Evolutionary conservation across 2,329 filamentous ascomycete genomes (phyloP).

Genomic region (Aspergillus tubingensis): DNA sequence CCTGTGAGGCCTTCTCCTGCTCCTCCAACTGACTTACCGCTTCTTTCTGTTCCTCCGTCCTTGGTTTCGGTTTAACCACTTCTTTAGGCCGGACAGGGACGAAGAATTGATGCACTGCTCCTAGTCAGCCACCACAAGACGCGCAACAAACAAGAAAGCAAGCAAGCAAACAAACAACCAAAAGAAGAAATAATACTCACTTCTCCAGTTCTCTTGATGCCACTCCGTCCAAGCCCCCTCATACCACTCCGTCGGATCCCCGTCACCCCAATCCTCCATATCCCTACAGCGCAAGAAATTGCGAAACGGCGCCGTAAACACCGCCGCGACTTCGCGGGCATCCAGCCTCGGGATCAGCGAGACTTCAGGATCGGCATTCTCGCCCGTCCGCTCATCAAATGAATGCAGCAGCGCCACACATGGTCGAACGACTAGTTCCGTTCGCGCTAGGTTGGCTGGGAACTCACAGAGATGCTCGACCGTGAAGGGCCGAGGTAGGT

Average conservation of each 20-base stretch:
- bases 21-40: constrained; percentile 47
- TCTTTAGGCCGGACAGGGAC: constrained; percentile 74
- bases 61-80: constrained; percentile 60
- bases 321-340: constrained; percentile 86
- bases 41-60: constrained; percentile 45
- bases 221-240: constrained; percentile 77
- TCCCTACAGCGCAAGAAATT: constrained; percentile 71
- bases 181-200: constrained; percentile 30
- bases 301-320: constrained; percentile 86
- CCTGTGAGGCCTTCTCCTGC: constrained; percentile 47
- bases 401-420: constrained; percentile 77
- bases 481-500: constrained; percentile 73
- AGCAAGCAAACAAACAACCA: background rate
- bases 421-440: constrained; percentile 71
- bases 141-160: background rate
- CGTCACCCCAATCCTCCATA: constrained; percentile 48
- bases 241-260: constrained; percentile 71
- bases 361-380: constrained; percentile 61
- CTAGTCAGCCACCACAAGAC: background rate
- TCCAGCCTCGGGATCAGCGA: constrained; percentile 78
- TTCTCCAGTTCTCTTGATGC: constrained; percentile 75
- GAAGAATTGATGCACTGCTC: constrained; percentile 80
- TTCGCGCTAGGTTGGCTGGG: constrained; percentile 72
- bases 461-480: constrained; percentile 87
- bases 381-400: constrained; percentile 49